Percentiles rank a stretch among this genome's conserved stretches.
Evolutionary conservation across 2,329 filamentous ascomycete genomes (phyloP).

Genomic region (Chrysosporium queenslandicum): DNA sequence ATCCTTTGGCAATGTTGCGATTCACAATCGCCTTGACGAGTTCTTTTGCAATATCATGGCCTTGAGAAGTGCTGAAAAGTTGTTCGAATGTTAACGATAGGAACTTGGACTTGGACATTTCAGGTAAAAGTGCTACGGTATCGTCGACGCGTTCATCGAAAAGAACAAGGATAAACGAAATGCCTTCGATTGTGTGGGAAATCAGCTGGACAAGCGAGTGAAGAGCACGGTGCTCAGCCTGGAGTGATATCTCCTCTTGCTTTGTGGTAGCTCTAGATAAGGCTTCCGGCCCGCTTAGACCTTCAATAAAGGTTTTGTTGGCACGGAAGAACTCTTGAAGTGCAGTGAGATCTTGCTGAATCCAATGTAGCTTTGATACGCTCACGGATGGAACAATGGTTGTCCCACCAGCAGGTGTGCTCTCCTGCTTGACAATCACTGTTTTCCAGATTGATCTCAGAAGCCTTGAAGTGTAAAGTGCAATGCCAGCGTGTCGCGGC

Average conservation of each 20-base stretch:
- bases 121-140: slow-evolving; percentile 67
- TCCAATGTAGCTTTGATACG: slow-evolving; percentile 56
- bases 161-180: slow-evolving; percentile 87
- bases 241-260: slow-evolving; percentile 82
- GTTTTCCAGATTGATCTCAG: slow-evolving; percentile 81
- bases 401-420: slow-evolving; percentile 50
- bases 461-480: slow-evolving; percentile 78
- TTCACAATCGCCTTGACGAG: slow-evolving; percentile 97
- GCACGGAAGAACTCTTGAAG: slow-evolving; percentile 70
- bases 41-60: slow-evolving; percentile 83
- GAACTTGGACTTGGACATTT: slow-evolving; percentile 57
- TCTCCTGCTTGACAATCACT: slow-evolving; percentile 53
- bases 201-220: slow-evolving; percentile 78
- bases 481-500: slow-evolving; percentile 77
- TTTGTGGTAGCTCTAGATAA: slow-evolving; percentile 67
- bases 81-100: slow-evolving; percentile 74
- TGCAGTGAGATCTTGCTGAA: slow-evolving; percentile 71
- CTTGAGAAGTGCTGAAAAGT: slow-evolving; percentile 68
- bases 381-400: slow-evolving; percentile 58
- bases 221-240: slow-evolving; percentile 88
- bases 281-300: slow-evolving; percentile 80
- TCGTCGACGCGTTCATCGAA: slow-evolving; percentile 91
- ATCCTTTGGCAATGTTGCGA: slow-evolving; percentile 90
- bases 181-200: slow-evolving; percentile 85
- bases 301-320: slow-evolving; percentile 90